Base-by-base conservation (phyloP, 495 filamentous ascomycete genomes). In the Lepraria neglecta region DNA sequence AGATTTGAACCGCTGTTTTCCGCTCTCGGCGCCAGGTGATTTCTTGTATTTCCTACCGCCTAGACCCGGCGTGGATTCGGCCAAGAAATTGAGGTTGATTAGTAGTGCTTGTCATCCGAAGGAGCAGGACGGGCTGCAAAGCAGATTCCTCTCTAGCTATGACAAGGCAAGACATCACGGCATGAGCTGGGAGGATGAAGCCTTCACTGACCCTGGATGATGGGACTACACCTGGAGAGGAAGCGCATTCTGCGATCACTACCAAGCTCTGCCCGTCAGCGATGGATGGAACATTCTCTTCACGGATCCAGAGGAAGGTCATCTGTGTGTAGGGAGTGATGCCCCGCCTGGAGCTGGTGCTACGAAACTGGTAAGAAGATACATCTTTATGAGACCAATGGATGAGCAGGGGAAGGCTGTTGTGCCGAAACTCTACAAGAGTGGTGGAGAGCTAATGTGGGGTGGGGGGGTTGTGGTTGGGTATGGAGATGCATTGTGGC, bases 221-320 rank as follows among this genome's bases (percentile, higher is more conserved):
- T 28, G 30, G 45, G 48, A 43, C 6, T 24, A 27, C 44, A 31
- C 46, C 6, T 43, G 45, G 46, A 53, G 50, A 47, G 27, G 17
- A n/a, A 19, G 24, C 15, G 24, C 5, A 11, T 35, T 19, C 28
- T 59, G 44, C 31, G 85, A 89, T 65, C 84, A 90, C 65, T 87
- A 84, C 64, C 80, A 78, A 12, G 87, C 87, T 6, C 72, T 87
- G 4, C 87, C 87, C 1, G 73, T 89, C 47, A 84, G 84, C 63
- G 87, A 90, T 69, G 86, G 87, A 1, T 75, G 81, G 45, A 84
- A 89, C 63, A 75, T 91, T 38, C 71, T 89, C 27, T 91, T 88
- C 73, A 84, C 83, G 10, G 87, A 90, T 61, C 85, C 86, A 5
- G 72, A 72, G 7, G 81, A 78, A 21, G 78, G 77, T 7, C 60